A percentile compares a stretch with the other conserved stretches of the same genome.
Evolutionary conservation across 805 yeast species (phyloP).

Genomic region (Ogataea henricii): DNA sequence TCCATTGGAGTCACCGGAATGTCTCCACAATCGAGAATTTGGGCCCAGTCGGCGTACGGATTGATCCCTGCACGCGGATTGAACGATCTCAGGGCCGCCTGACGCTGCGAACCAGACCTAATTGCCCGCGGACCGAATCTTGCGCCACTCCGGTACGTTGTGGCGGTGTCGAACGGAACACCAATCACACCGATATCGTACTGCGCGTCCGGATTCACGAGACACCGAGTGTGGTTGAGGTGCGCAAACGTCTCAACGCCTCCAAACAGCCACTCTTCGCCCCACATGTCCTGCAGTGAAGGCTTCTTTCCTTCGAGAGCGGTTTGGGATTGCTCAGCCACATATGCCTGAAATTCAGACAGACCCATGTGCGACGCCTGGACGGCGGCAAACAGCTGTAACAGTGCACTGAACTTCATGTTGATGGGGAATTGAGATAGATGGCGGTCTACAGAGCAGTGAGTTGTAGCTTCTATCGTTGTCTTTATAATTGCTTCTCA

Average conservation of each 20-base stretch:
- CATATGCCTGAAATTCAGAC: not conserved
- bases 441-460: not conserved
- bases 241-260: slow-evolving; percentile 78
- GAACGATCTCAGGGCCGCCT: slow-evolving; percentile 66
- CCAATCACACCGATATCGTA: slow-evolving; percentile 78
- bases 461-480: too few relatives aligned
- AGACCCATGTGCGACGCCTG: slow-evolving; percentile 1
- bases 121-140: slow-evolving; percentile 80
- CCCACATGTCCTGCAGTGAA: slow-evolving; percentile 66
- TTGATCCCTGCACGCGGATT: slow-evolving; percentile 57
- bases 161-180: slow-evolving; percentile 83
- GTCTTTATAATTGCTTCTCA: not conserved
- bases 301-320: slow-evolving; percentile 24
- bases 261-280: slow-evolving; percentile 69
- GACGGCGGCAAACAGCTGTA: not conserved
- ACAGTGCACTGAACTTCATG: not conserved
- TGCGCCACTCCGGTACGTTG: slow-evolving; percentile 78
- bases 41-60: slow-evolving; percentile 53
- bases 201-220: slow-evolving; percentile 43
- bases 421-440: not conserved
- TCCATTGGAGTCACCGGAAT: slow-evolving; percentile 64
- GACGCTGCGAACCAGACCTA: slow-evolving; percentile 70
- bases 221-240: slow-evolving; percentile 59
- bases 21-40: slow-evolving; percentile 56
- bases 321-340: not conserved